phyloP scores from a whole-genome alignment of 1,284 basidiomycete species.

The Ceratorhiza oryzae-sativae region DNA sequence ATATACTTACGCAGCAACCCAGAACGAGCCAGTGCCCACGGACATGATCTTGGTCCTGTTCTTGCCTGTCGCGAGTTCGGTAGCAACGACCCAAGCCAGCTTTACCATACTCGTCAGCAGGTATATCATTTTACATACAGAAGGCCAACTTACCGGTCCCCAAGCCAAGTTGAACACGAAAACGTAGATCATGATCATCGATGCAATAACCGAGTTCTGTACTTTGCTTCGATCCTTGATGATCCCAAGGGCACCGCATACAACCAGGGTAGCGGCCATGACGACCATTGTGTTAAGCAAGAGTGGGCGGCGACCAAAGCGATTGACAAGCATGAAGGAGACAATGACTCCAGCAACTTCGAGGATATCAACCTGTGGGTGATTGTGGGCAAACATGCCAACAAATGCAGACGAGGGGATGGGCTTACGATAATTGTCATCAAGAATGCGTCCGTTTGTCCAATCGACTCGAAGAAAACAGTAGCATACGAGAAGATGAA shows the following conservation, averaged over 20 bases:
- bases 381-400: not conserved
- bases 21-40: conserved; percentile 55
- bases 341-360: conserved; percentile 53
- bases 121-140: not conserved
- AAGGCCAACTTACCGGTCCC: conserved; percentile 54
- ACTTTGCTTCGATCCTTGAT: conserved; percentile 41
- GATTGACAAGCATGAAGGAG: conserved; percentile 54
- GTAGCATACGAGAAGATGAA: conserved; percentile 51
- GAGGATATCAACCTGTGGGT: conserved; percentile 47
- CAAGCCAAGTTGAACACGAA: conserved; percentile 56
- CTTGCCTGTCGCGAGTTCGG: conserved; percentile 52
- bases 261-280: conserved; percentile 54
- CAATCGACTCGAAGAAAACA: conserved; percentile 50
- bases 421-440: conserved; percentile 52
- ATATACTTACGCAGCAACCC: conserved; percentile 49
- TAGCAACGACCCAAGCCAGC: conserved; percentile 47
- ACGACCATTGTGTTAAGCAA: conserved; percentile 53
- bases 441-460: conserved; percentile 52
- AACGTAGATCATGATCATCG: conserved; percentile 56
- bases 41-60: conserved; percentile 56
- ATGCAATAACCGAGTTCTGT: conserved; percentile 51
- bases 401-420: not conserved
- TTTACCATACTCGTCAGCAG: conserved; percentile 1
- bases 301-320: conserved; percentile 54
- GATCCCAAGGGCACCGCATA: conserved; percentile 52